Evolutionary conservation across 2,329 filamentous ascomycete species (phyloP), one percentile per base, ranked within the genome.

Genomic region (Clathrospora elynae): DNA sequence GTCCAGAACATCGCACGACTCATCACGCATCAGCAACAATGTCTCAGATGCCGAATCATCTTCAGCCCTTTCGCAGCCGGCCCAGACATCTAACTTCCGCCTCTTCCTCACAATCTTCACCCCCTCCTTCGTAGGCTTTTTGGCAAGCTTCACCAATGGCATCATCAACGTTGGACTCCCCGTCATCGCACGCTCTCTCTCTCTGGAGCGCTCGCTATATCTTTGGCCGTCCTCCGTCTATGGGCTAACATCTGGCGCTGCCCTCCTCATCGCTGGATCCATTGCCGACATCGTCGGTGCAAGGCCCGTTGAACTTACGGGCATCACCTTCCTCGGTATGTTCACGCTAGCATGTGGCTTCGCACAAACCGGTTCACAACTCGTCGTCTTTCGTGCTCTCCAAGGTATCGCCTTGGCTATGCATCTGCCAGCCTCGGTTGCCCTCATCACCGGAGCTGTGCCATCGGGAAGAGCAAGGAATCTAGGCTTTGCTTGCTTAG

Each of bases 281-380:
- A 62, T 80, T 6, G 73, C 76, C 2, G 78, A 81, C 53, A 71
- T 78, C 0, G 64, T 80, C 1, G 78, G 78, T 1, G 70, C 70
- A 28, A 61, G 73, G 35, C 39, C 65, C 24, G 69, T 78, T 22
- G 73, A 78, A 30, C 60, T 78, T 2, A 41, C 69, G 0, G 78
- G 75, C 2, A 28, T 74, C 57, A 25, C 75, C 4, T 55, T 76
- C 2, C 62, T 74, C n/a, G 68, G 69, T 5, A 40, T 66, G 7
- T 75, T 74, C 39, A 74, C 73, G 5, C 55, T 77, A n/a, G 71
- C 69, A 2, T 75, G 73, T 51, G 74, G 76, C 0, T 71, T 76
- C 26, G 67, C 73, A 0, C 62, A 66, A 6, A 73, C 71, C 0
- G 77, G 76, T 18, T 70, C 73, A 20, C 71, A 72, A 34, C 55